Evolutionary conservation across 352 stramenopile species (phyloP), one percentile per base, ranked within the genome.

Genomic region (Pythium phragmitis): DNA sequence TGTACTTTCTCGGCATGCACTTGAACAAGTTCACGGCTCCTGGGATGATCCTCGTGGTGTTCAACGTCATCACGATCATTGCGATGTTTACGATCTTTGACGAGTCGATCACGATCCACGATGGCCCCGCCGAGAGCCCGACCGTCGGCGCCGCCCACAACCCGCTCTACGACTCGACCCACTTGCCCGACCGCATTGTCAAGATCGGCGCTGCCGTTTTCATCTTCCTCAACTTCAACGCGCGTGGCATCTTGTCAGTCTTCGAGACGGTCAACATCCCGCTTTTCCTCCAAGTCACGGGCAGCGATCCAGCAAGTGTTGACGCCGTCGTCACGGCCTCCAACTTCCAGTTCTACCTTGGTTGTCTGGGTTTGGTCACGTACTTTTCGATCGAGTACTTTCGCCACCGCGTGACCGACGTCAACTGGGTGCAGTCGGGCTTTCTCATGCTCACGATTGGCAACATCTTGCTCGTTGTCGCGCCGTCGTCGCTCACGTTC

Each of bases 211-310:
- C 79, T 0, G 65, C 80, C 19, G 80, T 93, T 11, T 93, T 91
- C 63, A 91, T 93, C 66, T 85, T 87, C 63, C 69, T 93, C 34
- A 93, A 93, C 70, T 89, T 91, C 64, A 84, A 73, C 48, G 81
- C 80, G 4, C 80, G 85, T 19, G 85, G 82, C 23, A 91, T 93
- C 34, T 57, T 93, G 50, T 91, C 82, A 1, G 84, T 93, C 3
- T 93, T 93, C 51, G 85, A 93, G 70, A 93, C 85, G 4, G 82
- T 92, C 36, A 92, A 92, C 64, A 89, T 94, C n/a, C 82, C 85
- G 39, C 52, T 94, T 2, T 92, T 91, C 52, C 65, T 94, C 36
- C 63, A 86, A 57, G 80, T 87, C 30, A 91, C 80, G 28, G 76
- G 79, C 17, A 80, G 79, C 51, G 80, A 88, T 19, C 81, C 82